Percentiles rank a stretch among this genome's conserved stretches.
These are phyloP conservation scores for Termitomyces sp. DNA, from an alignment of 768 basidiomycete genomes.

Conservation along the genomic window DNA sequence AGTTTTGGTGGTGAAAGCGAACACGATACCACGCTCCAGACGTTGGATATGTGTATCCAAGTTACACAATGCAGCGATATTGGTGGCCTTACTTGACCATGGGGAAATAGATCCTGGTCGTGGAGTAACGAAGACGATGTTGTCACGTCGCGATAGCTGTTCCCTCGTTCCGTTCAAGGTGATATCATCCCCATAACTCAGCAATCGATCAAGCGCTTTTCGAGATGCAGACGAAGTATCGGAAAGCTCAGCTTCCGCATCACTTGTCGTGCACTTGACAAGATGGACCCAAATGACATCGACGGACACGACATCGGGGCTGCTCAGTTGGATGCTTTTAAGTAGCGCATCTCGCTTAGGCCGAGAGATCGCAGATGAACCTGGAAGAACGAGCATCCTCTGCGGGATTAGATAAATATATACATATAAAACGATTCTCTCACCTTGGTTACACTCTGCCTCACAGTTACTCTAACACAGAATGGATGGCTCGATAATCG, in stretches of 20 bases:
- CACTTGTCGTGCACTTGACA: constrained; percentile 54
- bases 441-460: not conserved
- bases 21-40: constrained; percentile 81
- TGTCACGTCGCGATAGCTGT: constrained; percentile 29
- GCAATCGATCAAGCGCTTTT: constrained; percentile 59
- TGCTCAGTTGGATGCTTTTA: constrained; percentile 46
- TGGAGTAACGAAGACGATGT: constrained; percentile 73
- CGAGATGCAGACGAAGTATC: constrained; percentile 40
- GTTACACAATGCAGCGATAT: constrained; percentile 87
- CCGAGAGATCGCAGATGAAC: constrained; percentile 70
- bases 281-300: constrained; percentile 89
- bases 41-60: constrained; percentile 70
- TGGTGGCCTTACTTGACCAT: constrained; percentile 99
- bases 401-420: constrained; percentile 1
- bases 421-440: too few relatives aligned
- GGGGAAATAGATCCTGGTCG: constrained; percentile 92
- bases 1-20: constrained; percentile 48
- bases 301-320: constrained; percentile 56
- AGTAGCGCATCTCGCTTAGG: constrained; percentile 71
- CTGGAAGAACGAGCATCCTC: constrained; percentile 73
- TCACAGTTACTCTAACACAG: not conserved
- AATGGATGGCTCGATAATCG: not conserved
- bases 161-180: constrained; percentile 40
- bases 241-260: constrained; percentile 43
- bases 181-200: constrained; percentile 83